These are phyloP conservation scores for Euptelea pleiosperma DNA, from an alignment of 164 flowering plant genomes.

Conservation along the genomic window DNA sequence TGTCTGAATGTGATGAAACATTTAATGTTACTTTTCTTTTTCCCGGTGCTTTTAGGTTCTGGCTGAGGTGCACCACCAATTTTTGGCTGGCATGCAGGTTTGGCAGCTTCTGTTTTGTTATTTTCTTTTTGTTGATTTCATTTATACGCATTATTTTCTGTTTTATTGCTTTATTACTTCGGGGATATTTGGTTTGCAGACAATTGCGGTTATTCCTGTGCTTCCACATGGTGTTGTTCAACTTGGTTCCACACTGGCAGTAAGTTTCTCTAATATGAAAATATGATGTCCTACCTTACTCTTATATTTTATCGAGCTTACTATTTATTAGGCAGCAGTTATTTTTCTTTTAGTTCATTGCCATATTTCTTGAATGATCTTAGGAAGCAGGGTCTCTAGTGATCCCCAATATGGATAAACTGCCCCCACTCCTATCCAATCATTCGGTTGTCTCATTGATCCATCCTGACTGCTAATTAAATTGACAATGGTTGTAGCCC, in stretches of 20 bases:
- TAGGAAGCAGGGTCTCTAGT: no score
- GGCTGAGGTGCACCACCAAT: constrained; percentile 49
- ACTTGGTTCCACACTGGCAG: constrained; percentile 61
- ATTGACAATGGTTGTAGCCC: no score
- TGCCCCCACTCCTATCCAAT: background rate
- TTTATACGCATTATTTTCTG: background rate
- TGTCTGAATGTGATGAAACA: background rate
- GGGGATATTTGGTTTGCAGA: constrained; percentile 44
- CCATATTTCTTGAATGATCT: background rate
- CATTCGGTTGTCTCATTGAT: background rate
- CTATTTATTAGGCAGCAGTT: background rate
- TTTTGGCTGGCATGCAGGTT: constrained; percentile 91
- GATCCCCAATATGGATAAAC: no score
- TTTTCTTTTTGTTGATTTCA: background rate
- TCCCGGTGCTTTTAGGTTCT: constrained; percentile 36
- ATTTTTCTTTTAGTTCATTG: background rate
- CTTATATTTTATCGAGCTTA: background rate
- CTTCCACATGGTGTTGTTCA: constrained; percentile 87
- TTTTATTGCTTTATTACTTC: constrained; percentile 3
- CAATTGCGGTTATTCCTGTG: constrained; percentile 79
- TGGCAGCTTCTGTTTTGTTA: background rate
- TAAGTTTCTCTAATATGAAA: constrained; percentile 30
- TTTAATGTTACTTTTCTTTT: background rate
- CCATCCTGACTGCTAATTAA: background rate
- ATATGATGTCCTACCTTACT: background rate